Conservation (phyloP, 768 basidiomycete genomes). For the Russula emetica region DNA sequence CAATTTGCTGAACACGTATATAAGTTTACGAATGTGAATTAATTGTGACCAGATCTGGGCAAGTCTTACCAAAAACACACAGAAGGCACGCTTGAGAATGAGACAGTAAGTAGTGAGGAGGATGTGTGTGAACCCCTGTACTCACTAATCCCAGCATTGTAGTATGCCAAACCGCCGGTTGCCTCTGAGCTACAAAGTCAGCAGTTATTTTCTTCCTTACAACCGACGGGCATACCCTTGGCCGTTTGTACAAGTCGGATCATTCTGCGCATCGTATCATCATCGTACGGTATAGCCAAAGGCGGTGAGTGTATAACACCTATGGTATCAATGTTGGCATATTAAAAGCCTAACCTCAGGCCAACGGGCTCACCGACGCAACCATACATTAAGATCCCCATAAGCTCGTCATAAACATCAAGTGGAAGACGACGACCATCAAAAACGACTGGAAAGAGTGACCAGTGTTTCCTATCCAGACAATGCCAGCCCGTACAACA, state of each 20-base stretch:
- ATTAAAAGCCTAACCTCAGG: no score
- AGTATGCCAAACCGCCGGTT: neutral
- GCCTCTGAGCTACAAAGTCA: slow-evolving; percentile 5
- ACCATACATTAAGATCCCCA: slow-evolving; percentile 38
- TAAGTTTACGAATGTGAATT: neutral
- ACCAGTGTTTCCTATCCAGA: slow-evolving; percentile 31
- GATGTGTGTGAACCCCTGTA: neutral
- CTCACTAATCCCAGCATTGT: slow-evolving; percentile 17
- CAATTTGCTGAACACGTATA: slow-evolving; percentile 15
- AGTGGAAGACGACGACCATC: slow-evolving; percentile 11
- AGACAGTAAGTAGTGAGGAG: neutral
- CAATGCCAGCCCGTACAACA: slow-evolving; percentile 2
- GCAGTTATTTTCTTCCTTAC: neutral
- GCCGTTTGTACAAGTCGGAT: slow-evolving; percentile 14
- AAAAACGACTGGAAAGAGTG: slow-evolving; percentile 28
- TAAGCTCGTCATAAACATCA: slow-evolving; percentile 32
- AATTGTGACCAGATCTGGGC: neutral
- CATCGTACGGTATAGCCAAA: slow-evolving; percentile 20
- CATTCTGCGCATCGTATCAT: slow-evolving; percentile 13
- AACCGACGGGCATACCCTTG: neutral
- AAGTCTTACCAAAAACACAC: slow-evolving; percentile 19
- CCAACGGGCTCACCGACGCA: slow-evolving; percentile 38
- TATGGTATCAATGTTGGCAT: neutral
- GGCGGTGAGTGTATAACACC: slow-evolving; percentile 19
- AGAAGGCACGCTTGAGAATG: slow-evolving; percentile 15